Evolutionary conservation across 306 rosid genomes (phyloP), one percentile per base, ranked within the genome.

Genomic region (Pterocarpus macrocarpus): DNA sequence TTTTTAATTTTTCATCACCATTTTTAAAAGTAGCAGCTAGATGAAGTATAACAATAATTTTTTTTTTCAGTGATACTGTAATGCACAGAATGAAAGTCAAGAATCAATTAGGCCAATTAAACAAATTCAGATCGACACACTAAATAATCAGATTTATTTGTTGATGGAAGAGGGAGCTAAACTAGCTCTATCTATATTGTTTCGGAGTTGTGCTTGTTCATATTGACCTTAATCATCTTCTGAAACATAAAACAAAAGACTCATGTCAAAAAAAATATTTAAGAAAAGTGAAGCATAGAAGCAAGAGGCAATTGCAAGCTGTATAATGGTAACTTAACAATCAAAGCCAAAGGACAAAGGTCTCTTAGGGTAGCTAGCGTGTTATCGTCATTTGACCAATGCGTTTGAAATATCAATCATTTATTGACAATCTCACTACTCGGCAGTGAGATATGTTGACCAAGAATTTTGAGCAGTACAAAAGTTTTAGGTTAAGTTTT

Each of bases 391-490:
- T 69, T 64, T 62, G 84, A 61, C 86, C 80, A 28, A 63, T 53
- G 58, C 7, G 58, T 69, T 79, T 79, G 84, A 75, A 82, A 78
- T 52, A 53, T 68, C 70, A 69, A 62, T 15, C 45, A 33, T 71
- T 55, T 77, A 30, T 66, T 57, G 47, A 43, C 8, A 43, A 43
- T 7, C 8, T 43, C 8, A 5, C 47, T 43, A 43, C 47, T 39
- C 44, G 2, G 28, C 28, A 22, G 28, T 22, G 43, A 39, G 43
- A 3, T 39, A 39, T 3, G 7, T 39, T 39, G 43, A 39, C 43
- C 43, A 39, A 39, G 43, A 39, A 39, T 39, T 39, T 39, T 39
- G 43, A 39, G 43, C 1, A 39, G 7, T 22, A 22, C 43, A 39
- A 39, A 39, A 39, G 43, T 39, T 39, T 39, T 39, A 39, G 43